Conservation (phyloP, 305 asterid genomes). For the Fraxinus angustifolia region DNA sequence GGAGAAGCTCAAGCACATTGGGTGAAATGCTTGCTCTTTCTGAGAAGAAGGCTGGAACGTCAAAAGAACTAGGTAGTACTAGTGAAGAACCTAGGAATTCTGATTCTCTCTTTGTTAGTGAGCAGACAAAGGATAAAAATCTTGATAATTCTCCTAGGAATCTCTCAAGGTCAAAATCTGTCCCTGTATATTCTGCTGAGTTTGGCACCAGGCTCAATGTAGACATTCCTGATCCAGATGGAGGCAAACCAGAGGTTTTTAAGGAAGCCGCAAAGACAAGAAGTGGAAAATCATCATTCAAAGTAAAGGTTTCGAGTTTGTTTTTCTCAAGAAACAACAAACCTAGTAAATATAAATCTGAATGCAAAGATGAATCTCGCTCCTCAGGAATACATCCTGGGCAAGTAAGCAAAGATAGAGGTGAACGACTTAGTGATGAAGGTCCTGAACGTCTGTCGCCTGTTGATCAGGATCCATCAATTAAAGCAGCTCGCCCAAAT, state of each 20-base stretch:
- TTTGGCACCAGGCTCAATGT: conserved; percentile 41
- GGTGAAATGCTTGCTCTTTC: conserved; percentile 77
- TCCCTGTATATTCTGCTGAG: conserved; percentile 65
- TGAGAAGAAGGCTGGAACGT: conserved; percentile 40
- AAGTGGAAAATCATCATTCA: conserved; percentile 60
- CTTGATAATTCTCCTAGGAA: conserved; percentile 35
- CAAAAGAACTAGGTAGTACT: conserved; percentile 28
- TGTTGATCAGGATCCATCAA: conserved; percentile 30
- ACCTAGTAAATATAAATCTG: conserved; percentile 42
- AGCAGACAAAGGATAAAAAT: conserved; percentile 18
- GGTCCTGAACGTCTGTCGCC: conserved; percentile 33
- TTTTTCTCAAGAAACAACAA: conserved; percentile 51
- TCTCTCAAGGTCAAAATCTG: conserved; percentile 73
- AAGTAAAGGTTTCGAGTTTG: conserved; percentile 54
- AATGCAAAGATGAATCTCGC: conserved; percentile 38
- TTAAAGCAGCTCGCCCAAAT: conserved; percentile 38
- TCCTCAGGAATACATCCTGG: conserved; percentile 29
- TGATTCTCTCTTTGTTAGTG: conserved; percentile 22
- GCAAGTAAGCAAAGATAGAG: conserved; percentile 20
- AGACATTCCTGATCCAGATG: conserved; percentile 33
- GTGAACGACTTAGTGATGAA: conserved; percentile 29
- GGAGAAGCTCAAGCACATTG: conserved; percentile 56
- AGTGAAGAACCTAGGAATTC: conserved; percentile 27
- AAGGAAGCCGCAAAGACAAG: conserved; percentile 48
- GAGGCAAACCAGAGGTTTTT: conserved; percentile 31